Evolutionary conservation across 2,329 filamentous ascomycete genomes (phyloP).

Genomic region (Beauveria australis): DNA sequence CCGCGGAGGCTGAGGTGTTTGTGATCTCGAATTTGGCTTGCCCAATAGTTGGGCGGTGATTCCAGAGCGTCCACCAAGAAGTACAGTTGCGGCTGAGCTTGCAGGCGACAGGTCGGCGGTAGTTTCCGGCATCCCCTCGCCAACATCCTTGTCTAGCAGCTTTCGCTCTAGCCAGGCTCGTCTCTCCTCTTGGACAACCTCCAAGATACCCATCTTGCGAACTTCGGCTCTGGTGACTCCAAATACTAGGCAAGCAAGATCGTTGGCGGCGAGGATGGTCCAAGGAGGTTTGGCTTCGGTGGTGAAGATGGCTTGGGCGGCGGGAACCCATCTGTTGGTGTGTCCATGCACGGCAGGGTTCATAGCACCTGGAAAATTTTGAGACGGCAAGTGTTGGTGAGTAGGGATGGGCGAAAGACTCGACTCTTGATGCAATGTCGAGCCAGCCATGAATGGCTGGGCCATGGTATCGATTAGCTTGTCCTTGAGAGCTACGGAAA

Average conservation of each 20-base stretch:
- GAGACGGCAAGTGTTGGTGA: constrained; percentile 31
- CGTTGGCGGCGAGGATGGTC: constrained; percentile 94
- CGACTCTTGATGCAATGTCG: constrained; percentile 28
- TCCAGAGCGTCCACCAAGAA: constrained; percentile 63
- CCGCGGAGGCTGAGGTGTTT: constrained; percentile 45
- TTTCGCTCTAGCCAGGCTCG: constrained; percentile 85
- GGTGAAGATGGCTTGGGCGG: constrained; percentile 93
- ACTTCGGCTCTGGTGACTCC: constrained; percentile 97
- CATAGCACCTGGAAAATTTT: constrained; percentile 37
- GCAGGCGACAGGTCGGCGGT: constrained; percentile 29
- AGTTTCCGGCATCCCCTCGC: constrained; percentile 22
- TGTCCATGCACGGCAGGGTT: constrained; percentile 70
- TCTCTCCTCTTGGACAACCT: constrained; percentile 86
- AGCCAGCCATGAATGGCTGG: constrained; percentile 60
- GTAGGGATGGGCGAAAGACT: constrained; percentile 35
- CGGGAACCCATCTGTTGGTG: constrained; percentile 80
- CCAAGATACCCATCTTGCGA: constrained; percentile 86
- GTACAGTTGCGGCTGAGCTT: constrained; percentile 34
- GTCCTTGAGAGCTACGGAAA: constrained; percentile 65
- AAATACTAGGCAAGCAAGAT: constrained; percentile 93
- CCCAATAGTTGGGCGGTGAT: constrained; percentile 83
- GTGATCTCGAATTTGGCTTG: constrained; percentile 61
- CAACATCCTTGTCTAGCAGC: constrained; percentile 47
- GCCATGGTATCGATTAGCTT: constrained; percentile 80
- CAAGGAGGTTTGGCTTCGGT: constrained; percentile 86